Evolutionary conservation across 495 filamentous ascomycete genomes (phyloP).

Genomic region (Hypoxylon perforatum): DNA sequence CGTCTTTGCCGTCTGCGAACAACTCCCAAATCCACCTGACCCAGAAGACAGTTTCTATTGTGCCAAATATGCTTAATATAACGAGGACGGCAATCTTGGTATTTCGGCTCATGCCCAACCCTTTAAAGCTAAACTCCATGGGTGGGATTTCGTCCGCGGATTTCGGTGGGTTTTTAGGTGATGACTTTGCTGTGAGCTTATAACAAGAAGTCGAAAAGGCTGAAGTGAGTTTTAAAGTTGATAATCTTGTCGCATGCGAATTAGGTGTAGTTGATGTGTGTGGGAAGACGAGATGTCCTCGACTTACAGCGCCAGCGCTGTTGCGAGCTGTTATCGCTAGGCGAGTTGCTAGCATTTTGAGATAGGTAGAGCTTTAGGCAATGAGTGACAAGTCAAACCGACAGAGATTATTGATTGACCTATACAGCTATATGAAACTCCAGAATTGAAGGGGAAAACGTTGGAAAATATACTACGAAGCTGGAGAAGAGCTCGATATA

Average conservation of each 20-base stretch:
- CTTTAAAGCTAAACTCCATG: constrained; percentile 37
- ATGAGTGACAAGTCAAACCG: not conserved
- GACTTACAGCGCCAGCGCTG: constrained; percentile 29
- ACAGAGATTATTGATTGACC: not conserved
- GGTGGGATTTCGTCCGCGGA: constrained; percentile 15
- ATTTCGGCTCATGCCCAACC: constrained; percentile 39
- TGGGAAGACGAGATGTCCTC: constrained; percentile 11
- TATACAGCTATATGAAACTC: not conserved
- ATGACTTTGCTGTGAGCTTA: constrained; percentile 7
- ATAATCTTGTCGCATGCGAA: constrained; percentile 13
- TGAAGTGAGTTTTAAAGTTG: not conserved
- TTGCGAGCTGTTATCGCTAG: constrained; percentile 12
- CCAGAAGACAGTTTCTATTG: constrained; percentile 44
- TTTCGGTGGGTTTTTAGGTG: constrained; percentile 20
- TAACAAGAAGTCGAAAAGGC: constrained; percentile 28
- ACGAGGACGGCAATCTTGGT: constrained; percentile 40
- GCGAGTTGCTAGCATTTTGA: constrained; percentile 30
- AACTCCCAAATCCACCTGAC: constrained; percentile 37
- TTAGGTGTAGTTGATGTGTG: constrained; percentile 11
- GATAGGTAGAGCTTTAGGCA: not conserved
- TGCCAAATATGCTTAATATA: constrained; percentile 41
- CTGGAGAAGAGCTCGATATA: too few relatives aligned
- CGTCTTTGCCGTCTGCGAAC: constrained; percentile 17
- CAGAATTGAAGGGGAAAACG: too few relatives aligned
- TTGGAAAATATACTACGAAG: too few relatives aligned